Evolutionary conservation across 495 filamentous ascomycete genomes (phyloP).

Genomic region (Hyaloscypha hepaticicola): DNA sequence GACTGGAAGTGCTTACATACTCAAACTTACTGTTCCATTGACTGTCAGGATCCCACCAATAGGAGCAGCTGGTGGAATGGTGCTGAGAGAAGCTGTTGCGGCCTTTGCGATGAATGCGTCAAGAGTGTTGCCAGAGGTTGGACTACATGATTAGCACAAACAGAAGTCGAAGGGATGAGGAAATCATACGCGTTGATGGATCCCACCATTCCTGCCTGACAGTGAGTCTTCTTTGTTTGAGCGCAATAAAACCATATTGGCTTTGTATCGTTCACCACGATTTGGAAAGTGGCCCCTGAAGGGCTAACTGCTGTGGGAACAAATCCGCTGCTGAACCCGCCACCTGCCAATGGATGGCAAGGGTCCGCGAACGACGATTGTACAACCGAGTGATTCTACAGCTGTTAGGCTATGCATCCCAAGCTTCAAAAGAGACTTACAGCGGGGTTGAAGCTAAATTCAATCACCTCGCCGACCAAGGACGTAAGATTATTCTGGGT

Average conservation of each 20-base stretch:
- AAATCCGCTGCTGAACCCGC: conserved; percentile 45
- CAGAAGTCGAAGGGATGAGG: not conserved
- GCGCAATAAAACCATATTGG: conserved; percentile 69
- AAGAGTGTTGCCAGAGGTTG: conserved; percentile 36
- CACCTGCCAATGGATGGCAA: conserved; percentile 42
- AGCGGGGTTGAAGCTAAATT: conserved; percentile 40
- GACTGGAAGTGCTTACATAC: not conserved
- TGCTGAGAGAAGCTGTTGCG: conserved; percentile 33
- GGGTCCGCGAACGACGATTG: conserved; percentile 68
- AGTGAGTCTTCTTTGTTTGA: conserved; percentile 56
- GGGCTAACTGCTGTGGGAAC: conserved; percentile 43
- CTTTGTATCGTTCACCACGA: conserved; percentile 60
- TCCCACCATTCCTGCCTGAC: conserved; percentile 61
- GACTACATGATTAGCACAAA: conserved; percentile 1
- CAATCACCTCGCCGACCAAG: conserved; percentile 36
- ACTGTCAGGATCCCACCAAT: conserved; percentile 38
- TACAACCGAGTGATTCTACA: conserved; percentile 63
- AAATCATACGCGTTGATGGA: conserved; percentile 27
- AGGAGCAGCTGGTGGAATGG: conserved; percentile 39
- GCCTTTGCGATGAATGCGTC: conserved; percentile 38
- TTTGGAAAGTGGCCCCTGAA: conserved; percentile 54
- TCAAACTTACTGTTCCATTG: conserved; percentile 31
- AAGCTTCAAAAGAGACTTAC: not conserved
- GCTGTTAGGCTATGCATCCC: not conserved
- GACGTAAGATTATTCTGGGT: conserved; percentile 36